Conservation (phyloP, 306 rosid genomes). For the Pyrus bretschneideri region DNA sequence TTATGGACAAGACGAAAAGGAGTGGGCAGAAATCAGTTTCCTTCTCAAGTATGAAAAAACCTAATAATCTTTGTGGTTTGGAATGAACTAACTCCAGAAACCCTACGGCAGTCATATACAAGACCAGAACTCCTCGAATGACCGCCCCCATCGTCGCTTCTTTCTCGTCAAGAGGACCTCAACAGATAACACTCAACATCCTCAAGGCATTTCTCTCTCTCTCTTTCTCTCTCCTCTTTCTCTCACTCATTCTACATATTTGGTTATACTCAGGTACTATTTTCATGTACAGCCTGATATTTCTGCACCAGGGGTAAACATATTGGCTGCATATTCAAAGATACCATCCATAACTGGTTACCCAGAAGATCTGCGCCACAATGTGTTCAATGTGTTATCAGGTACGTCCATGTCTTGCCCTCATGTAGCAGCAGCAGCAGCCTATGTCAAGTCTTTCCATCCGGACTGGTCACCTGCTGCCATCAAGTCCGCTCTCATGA, state of each 20-base stretch:
- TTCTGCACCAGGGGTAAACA: constrained; percentile 78
- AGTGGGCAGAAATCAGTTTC: not conserved
- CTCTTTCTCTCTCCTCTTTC: not conserved
- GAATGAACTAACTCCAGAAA: constrained; percentile 32
- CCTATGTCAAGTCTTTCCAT: constrained; percentile 75
- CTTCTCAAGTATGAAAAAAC: not conserved
- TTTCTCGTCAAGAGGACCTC: constrained; percentile 85
- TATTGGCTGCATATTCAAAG: constrained; percentile 61
- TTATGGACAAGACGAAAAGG: not conserved
- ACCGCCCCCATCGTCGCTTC: constrained; percentile 61
- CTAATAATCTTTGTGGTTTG: not conserved
- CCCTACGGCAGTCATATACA: constrained; percentile 49
- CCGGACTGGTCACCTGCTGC: constrained; percentile 90
- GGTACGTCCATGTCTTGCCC: constrained; percentile 96
- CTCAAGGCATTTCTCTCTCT: constrained; percentile 47
- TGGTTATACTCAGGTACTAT: not conserved
- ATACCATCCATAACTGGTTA: constrained; percentile 33
- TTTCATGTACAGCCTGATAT: constrained; percentile 59
- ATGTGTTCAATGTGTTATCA: constrained; percentile 48
- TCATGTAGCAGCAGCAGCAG: constrained; percentile 70
- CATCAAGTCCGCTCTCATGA: constrained; percentile 91
- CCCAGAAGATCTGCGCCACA: constrained; percentile 30
- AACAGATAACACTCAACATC: constrained; percentile 30
- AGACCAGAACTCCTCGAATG: constrained; percentile 23
- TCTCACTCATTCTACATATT: not conserved